These are phyloP conservation scores for Paramecium sonneborni DNA, from an alignment of 73 alveolate species.

Conservation along the genomic window DNA sequence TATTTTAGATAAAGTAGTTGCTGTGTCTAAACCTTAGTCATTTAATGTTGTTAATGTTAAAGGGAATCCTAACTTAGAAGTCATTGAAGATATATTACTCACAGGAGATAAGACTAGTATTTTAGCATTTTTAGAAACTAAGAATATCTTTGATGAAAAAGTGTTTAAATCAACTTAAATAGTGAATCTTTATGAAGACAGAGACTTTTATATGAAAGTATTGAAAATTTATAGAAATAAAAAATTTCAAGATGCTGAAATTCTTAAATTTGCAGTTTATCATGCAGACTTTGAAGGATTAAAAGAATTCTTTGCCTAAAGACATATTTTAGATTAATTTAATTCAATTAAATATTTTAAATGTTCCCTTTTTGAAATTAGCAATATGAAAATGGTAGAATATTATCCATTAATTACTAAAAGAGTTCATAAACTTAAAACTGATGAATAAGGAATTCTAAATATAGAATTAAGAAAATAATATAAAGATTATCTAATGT, in stretches of 20 bases:
- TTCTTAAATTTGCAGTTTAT: slow-evolving; percentile 68
- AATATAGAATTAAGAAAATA: slow-evolving; percentile 40
- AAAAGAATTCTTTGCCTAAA: slow-evolving; percentile 69
- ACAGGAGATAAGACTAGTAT: slow-evolving; percentile 72
- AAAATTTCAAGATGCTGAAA: not conserved
- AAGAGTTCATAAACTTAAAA: slow-evolving; percentile 87
- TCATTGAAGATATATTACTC: slow-evolving; percentile 73
- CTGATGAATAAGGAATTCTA: not conserved
- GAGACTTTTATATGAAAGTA: not conserved
- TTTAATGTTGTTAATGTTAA: slow-evolving; percentile 67
- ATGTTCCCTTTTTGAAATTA: not conserved
- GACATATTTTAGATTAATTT: not conserved
- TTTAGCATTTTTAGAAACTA: slow-evolving; percentile 68
- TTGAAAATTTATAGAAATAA: not conserved
- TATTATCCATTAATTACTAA: slow-evolving; percentile 88
- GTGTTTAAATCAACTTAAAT: slow-evolving; percentile 70
- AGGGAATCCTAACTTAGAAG: slow-evolving; percentile 57
- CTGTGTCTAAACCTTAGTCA: slow-evolving; percentile 70
- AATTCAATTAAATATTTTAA: not conserved
- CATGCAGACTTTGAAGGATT: slow-evolving; percentile 80
- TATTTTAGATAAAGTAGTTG: slow-evolving; percentile 77
- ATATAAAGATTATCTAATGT: slow-evolving; percentile 40
- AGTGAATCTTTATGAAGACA: slow-evolving; percentile 63
- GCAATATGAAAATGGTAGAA: slow-evolving; percentile 71
- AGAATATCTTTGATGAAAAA: slow-evolving; percentile 64